Evolutionary conservation across 345 rosid species (phyloP).

Genomic region (Microthlaspi erraticum): DNA sequence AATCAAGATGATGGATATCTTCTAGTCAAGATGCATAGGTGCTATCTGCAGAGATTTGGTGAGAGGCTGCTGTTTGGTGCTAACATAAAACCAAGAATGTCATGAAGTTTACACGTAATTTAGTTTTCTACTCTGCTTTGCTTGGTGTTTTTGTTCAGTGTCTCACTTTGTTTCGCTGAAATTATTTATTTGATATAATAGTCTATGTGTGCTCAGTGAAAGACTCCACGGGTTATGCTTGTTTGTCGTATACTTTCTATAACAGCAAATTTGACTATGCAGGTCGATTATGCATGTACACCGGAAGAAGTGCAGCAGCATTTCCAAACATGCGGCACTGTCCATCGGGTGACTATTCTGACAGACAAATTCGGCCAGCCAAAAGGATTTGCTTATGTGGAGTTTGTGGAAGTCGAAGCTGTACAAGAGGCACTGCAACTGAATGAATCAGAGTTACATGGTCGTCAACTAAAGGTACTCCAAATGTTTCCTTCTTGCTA

Average conservation of each 20-base stretch:
- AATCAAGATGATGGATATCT: constrained; percentile 20
- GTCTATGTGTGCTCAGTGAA: constrained; percentile 17
- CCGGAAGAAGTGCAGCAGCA: constrained; percentile 99
- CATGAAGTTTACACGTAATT: constrained; percentile 27
- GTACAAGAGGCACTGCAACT: constrained; percentile 81
- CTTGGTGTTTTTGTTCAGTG: constrained; percentile 18
- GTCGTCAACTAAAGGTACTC: constrained; percentile 89
- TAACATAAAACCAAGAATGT: constrained; percentile 30
- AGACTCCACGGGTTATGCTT: background rate
- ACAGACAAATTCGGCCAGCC: constrained; percentile 97
- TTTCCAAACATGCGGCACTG: constrained; percentile 96
- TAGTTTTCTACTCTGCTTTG: constrained; percentile 29
- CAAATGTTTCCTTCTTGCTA: background rate
- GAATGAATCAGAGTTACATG: constrained; percentile 94
- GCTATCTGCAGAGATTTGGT: constrained; percentile 52
- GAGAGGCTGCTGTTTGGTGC: constrained; percentile 57
- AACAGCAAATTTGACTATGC: constrained; percentile 25
- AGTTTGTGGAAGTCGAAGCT: constrained; percentile 85
- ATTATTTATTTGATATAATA: constrained; percentile 14
- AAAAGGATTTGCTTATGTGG: constrained; percentile 97
- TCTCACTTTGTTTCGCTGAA: constrained; percentile 8
- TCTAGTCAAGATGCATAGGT: constrained; percentile 51
- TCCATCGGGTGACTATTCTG: constrained; percentile 88
- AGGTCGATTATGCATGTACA: constrained; percentile 97
- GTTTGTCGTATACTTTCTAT: background rate